Percentiles rank a stretch among this genome's conserved stretches.
phyloP scores from a whole-genome alignment of 108 stramenopile species.

The Skeletonema costatum region DNA sequence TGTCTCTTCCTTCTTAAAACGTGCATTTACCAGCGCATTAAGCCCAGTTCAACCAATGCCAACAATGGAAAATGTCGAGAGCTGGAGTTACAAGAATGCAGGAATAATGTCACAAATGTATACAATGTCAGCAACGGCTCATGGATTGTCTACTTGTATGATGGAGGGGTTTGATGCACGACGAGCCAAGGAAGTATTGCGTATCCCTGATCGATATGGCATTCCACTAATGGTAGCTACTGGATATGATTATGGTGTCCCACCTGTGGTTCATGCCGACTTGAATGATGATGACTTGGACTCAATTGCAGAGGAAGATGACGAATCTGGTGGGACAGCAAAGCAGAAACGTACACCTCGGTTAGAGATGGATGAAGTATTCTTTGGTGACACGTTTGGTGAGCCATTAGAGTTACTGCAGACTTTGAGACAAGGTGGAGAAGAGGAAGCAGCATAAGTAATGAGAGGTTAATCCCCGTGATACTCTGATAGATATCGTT shows the following conservation, averaged over 20 bases:
- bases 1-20: constrained; percentile 65
- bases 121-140: constrained; percentile 64
- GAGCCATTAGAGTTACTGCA: constrained; percentile 43
- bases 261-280: constrained; percentile 24
- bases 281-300: neutral
- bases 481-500: too few relatives aligned
- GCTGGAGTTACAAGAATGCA: constrained; percentile 81
- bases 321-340: constrained; percentile 4
- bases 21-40: constrained; percentile 50
- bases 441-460: neutral
- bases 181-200: constrained; percentile 62
- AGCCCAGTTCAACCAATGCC: constrained; percentile 75
- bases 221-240: constrained; percentile 71
- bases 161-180: constrained; percentile 85
- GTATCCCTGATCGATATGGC: constrained; percentile 76
- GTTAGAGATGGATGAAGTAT: constrained; percentile 67
- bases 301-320: constrained; percentile 16
- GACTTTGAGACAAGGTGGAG: neutral
- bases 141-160: constrained; percentile 72
- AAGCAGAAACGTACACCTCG: constrained; percentile 40
- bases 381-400: constrained; percentile 80
- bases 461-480: neutral
- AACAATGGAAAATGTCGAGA: constrained; percentile 67
- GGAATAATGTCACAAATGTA: constrained; percentile 61
- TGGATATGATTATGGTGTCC: constrained; percentile 66